A percentile compares a stretch with the other conserved stretches of the same genome.
These are phyloP conservation scores for Dendrocalamus sinicus DNA, from an alignment of 176 grass and related monocot species.

Conservation along the genomic window DNA sequence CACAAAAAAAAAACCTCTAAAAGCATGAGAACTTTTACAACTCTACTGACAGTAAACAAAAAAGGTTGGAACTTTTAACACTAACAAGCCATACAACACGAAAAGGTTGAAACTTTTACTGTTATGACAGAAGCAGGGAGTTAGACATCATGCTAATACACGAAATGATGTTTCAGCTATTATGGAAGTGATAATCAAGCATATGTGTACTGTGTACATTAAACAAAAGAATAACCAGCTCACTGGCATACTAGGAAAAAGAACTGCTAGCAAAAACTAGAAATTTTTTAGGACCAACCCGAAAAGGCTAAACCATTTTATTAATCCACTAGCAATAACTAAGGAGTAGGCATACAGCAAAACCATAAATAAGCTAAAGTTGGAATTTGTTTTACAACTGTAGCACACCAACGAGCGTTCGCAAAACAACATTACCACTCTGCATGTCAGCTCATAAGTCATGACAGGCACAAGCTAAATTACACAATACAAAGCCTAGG, in stretches of 20 bases:
- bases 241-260: not conserved
- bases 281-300: not conserved
- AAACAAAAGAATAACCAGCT: conserved; percentile 10
- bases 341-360: not conserved
- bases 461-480: not conserved
- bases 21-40: not conserved
- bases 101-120: not conserved
- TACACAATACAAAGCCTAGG: conserved; percentile 32
- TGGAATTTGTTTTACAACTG: conserved; percentile 17
- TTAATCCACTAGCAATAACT: not conserved
- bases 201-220: not conserved
- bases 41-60: not conserved
- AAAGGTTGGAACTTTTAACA: not conserved
- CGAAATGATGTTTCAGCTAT: not conserved
- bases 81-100: not conserved
- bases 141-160: conserved; percentile 7
- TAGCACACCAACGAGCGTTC: conserved; percentile 11
- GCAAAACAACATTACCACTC: not conserved
- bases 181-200: not conserved
- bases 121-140: not conserved
- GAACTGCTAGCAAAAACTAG: not conserved
- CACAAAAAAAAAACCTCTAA: not conserved
- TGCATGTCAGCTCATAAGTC: not conserved
- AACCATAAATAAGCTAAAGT: conserved; percentile 35
- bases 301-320: conserved; percentile 11